A percentile compares a stretch with the other conserved stretches of the same genome.
Conservation (phyloP, 345 rosid species). For the Lepidium aucheri region DNA sequence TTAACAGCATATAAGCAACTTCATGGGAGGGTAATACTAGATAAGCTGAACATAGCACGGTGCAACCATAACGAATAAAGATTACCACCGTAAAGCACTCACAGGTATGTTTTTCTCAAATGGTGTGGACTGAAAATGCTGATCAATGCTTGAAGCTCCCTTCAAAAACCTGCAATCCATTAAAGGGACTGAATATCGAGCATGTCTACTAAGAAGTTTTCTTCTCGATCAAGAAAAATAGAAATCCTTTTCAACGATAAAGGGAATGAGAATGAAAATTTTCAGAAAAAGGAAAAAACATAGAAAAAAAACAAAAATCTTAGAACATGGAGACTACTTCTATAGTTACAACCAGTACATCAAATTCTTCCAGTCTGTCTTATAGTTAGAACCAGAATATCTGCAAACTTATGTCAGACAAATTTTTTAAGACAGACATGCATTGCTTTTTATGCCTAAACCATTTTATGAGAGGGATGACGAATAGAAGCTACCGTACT, state of each 20-base stretch:
- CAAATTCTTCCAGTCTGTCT: not conserved
- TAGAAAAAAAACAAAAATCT: not conserved
- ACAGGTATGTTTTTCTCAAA: conserved; percentile 85
- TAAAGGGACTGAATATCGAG: not conserved
- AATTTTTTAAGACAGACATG: not conserved
- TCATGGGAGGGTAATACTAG: not conserved
- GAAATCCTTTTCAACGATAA: not conserved
- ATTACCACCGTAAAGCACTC: conserved; percentile 26
- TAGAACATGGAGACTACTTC: too few species aligned
- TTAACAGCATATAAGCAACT: not conserved
- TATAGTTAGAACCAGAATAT: not conserved
- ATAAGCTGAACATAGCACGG: not conserved
- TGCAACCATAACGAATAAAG: not conserved
- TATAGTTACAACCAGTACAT: not conserved
- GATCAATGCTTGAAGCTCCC: conserved; percentile 91
- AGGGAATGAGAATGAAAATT: not conserved
- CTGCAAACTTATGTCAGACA: not conserved
- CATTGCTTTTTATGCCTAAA: not conserved
- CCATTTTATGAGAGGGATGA: conserved; percentile 1
- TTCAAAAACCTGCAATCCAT: conserved; percentile 55
- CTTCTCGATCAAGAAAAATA: not conserved
- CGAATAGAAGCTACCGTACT: conserved; percentile 49
- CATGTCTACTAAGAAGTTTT: not conserved
- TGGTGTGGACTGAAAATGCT: conserved; percentile 65
- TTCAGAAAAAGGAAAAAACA: not conserved